Base-by-base conservation (phyloP, 176 grass and related monocot genomes). In the Zoysia pacifica region DNA sequence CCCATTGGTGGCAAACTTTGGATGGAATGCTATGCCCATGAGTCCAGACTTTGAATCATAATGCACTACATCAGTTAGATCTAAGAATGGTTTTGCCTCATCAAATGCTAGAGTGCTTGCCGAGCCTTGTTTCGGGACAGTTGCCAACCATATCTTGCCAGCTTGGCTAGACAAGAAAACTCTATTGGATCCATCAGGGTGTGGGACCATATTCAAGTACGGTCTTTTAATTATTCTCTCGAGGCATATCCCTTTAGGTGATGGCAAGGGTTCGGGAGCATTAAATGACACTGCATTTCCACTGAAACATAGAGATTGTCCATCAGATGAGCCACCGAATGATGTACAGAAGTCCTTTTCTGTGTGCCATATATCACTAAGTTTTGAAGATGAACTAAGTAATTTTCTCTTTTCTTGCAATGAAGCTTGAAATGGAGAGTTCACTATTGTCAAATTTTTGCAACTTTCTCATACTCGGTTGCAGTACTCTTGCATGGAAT, bases 141-240 rank as follows among this genome's bases (percentile, higher is more conserved):
- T 89, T 2, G 83, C 87, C 81, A 97, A 70, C 91, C 91, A 97
- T 77, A 97, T 89, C 81, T 97, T 92, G 35, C 94, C 94, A 64
- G 86, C 73, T 82, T 97, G 95, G 74, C 48, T 94, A 35, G 95
- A 89, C 13, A 97, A 51, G 74, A 97, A 97, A 84, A 89, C 83
- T 51, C 95, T 89, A 80, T 94, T 92, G 46, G 95, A 97, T 52
- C 95, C 95, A 69, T 97, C 95, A 78, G 91, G 94, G 77, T 94
- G 90, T 8, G 90, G 65, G 52, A 58, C 87, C 91, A 94, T 89
- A 87, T 94, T 94, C 51, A 97, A 83, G 59, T 92, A 94, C 2
- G 95, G 91, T 52, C 95, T 90, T 3, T 97, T 97, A 13, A 77
- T 85, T 7, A 94, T 90, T 81, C 85, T 87, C 86, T 97, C 95